These are phyloP conservation scores for Solanum appendiculatum DNA, from an alignment of 257 asterid species.

Conservation along the genomic window DNA sequence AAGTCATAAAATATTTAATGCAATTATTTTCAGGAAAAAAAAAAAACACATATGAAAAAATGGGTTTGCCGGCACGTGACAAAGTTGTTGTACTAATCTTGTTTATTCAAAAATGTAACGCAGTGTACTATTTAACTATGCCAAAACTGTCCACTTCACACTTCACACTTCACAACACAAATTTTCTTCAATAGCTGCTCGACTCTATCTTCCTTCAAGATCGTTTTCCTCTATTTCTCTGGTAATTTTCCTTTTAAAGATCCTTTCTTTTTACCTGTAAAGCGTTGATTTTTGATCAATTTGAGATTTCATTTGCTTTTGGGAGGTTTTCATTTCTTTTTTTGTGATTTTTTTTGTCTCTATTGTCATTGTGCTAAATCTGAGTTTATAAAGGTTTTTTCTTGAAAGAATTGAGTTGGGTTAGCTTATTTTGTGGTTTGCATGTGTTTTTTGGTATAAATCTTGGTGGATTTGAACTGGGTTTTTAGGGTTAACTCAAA, in stretches of 20 bases:
- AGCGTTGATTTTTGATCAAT: not conserved
- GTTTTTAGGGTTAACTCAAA: slow-evolving; percentile 16
- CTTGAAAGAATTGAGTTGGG: not conserved
- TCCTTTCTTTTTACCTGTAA: not conserved
- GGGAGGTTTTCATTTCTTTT: not conserved
- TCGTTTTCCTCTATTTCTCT: not conserved
- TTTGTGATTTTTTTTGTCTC: not conserved
- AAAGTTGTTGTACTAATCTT: not conserved
- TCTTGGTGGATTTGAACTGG: not conserved
- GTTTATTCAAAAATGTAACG: not conserved
- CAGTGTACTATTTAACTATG: not conserved
- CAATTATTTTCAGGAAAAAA: not conserved
- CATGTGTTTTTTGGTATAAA: not conserved
- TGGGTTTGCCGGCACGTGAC: not conserved
- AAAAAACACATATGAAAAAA: not conserved
- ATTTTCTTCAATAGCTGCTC: not conserved
- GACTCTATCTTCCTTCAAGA: not conserved
- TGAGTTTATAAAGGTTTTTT: not conserved
- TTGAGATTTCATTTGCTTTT: not conserved
- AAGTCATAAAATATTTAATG: not conserved
- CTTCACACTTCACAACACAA: not conserved
- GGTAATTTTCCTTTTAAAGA: not conserved
- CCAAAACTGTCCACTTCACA: not conserved
- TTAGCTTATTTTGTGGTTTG: not conserved
- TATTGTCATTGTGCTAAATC: not conserved